Conservation (phyloP, 2,329 filamentous ascomycete genomes). For the Fusarium scirpi region DNA sequence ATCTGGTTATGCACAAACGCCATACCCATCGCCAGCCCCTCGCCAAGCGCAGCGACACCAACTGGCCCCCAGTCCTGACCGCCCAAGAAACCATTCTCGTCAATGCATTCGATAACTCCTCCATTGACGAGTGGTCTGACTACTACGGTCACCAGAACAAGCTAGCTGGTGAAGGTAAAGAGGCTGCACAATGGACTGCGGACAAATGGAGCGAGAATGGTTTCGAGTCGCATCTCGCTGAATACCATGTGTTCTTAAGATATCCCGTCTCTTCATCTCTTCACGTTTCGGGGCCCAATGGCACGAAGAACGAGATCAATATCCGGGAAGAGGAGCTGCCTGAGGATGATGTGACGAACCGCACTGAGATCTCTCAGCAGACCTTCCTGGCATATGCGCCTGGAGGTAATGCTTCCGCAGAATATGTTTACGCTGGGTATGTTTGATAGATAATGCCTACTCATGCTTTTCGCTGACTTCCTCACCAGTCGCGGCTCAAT, state of each 20-base stretch:
- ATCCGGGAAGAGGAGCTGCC: conserved; percentile 79
- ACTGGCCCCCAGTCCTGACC: conserved; percentile 53
- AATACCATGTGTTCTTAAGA: conserved; percentile 71
- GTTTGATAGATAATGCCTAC: no score
- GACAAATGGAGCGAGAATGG: conserved; percentile 54
- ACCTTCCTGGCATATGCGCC: conserved; percentile 89
- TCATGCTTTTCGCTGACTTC: no score
- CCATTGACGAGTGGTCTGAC: conserved; percentile 54
- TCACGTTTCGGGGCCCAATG: conserved; percentile 52
- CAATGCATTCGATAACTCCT: conserved; percentile 55
- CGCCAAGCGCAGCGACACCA: conserved; percentile 47
- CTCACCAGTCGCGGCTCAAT: conserved; percentile 70
- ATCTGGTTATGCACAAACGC: conserved; percentile 44
- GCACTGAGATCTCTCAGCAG: conserved; percentile 72
- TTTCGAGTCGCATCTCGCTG: conserved; percentile 51
- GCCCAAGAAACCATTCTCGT: conserved; percentile 51
- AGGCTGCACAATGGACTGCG: conserved; percentile 55
- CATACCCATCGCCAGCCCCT: conserved; percentile 52
- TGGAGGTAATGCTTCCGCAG: conserved; percentile 79
- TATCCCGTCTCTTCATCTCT: conserved; percentile 68
- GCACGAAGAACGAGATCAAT: conserved; percentile 71
- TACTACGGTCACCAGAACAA: conserved; percentile 57
- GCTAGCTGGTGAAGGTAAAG: conserved; percentile 53
- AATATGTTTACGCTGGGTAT: conserved; percentile 80
- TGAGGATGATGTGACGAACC: conserved; percentile 79